Conservation (phyloP, 306 rosid genomes). For the Cicer arietinum region DNA sequence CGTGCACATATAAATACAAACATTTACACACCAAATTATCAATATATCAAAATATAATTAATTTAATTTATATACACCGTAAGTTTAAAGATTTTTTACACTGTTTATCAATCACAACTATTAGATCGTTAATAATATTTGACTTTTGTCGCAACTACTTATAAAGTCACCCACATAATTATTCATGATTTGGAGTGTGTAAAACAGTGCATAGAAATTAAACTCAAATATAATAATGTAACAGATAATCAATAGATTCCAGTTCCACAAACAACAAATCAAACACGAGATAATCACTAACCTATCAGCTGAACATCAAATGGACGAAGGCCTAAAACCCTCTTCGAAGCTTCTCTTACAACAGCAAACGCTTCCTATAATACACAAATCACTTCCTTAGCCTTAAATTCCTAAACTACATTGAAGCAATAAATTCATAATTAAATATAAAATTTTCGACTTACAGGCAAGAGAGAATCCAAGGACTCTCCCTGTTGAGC, state of each 20-base stretch:
- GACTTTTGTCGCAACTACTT: too few species aligned
- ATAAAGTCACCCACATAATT: too few species aligned
- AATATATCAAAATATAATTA: background rate
- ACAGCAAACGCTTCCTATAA: conserved; percentile 94
- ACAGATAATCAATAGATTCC: background rate
- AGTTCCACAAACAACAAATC: conserved; percentile 13
- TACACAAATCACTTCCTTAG: conserved; percentile 12
- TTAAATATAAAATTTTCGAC: background rate
- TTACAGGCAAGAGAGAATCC: conserved; percentile 86
- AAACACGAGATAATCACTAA: conserved; percentile 19
- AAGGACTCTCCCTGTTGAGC: conserved; percentile 74
- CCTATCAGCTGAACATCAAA: conserved; percentile 95
- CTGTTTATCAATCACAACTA: too few species aligned
- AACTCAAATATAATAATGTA: too few species aligned
- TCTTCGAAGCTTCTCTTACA: conserved; percentile 91
- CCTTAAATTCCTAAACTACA: background rate
- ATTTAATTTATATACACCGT: too few species aligned
- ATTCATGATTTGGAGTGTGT: too few species aligned
- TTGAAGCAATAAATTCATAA: background rate
- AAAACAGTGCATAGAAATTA: too few species aligned
- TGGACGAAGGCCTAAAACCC: conserved; percentile 95
- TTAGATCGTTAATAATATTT: too few species aligned
- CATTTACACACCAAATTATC: background rate
- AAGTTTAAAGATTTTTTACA: too few species aligned
- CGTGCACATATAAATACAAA: background rate